Conservation (phyloP, 78 protist species). For the Planoprotostelium fungivorum region DNA sequence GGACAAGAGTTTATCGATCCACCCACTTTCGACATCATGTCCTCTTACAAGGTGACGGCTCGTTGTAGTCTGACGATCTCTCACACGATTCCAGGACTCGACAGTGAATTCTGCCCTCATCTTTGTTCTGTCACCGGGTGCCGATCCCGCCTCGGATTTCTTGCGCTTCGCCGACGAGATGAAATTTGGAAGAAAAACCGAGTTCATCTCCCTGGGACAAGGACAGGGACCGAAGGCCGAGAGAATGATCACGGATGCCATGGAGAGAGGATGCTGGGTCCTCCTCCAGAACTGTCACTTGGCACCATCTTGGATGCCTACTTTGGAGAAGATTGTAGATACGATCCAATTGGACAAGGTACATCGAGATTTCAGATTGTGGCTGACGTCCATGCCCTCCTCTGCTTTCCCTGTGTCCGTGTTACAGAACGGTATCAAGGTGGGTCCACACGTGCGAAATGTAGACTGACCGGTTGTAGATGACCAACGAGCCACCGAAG, state of each 20-base stretch:
- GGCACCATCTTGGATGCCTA: conserved; percentile 75
- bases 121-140: conserved; percentile 88
- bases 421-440: conserved; percentile 83
- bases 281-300: conserved; percentile 90
- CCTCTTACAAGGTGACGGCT: conserved; percentile 16
- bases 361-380: conserved; percentile 82
- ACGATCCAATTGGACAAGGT: conserved; percentile 25
- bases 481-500: conserved; percentile 87
- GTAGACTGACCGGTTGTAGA: not conserved
- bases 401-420: conserved; percentile 82
- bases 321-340: conserved; percentile 64
- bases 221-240: conserved; percentile 91
- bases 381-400: conserved; percentile 90
- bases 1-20: conserved; percentile 77
- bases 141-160: conserved; percentile 84
- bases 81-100: conserved; percentile 31
- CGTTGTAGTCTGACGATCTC: not conserved
- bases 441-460: not conserved
- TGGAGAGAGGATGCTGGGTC: conserved; percentile 84
- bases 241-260: conserved; percentile 57
- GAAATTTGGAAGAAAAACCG: conserved; percentile 61
- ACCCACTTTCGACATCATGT: conserved; percentile 81
- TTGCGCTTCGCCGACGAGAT: conserved; percentile 67
- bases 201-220: conserved; percentile 83
- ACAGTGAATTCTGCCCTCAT: conserved; percentile 68